Percentiles rank a stretch among this genome's conserved stretches.
Conservation (phyloP, 208 protist genomes). For the Angomonas deanei region DNA sequence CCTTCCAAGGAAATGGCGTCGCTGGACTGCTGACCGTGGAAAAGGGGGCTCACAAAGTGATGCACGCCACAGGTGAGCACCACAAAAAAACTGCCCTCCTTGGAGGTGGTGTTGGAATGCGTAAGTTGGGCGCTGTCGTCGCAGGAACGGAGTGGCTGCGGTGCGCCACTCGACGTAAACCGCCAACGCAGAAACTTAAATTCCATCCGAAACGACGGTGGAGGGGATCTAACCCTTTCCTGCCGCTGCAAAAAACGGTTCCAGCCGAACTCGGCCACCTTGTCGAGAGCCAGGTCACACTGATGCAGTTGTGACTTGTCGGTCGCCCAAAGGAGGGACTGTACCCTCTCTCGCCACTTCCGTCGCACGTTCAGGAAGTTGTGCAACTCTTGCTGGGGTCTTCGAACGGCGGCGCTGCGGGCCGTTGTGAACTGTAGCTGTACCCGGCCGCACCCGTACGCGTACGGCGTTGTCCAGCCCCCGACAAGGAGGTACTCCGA, state of each 20-base stretch:
- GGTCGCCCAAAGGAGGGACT: slow-evolving; percentile 15
- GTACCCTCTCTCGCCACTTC: background rate
- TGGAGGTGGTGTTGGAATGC: too few species aligned
- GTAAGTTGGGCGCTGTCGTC: too few species aligned
- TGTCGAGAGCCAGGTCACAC: slow-evolving; percentile 20
- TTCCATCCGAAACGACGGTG: background rate
- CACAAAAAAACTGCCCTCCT: too few species aligned
- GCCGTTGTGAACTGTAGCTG: background rate
- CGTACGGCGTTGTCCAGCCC: background rate
- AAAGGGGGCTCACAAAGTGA: background rate
- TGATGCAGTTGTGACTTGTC: slow-evolving; percentile 13
- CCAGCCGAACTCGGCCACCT: slow-evolving; percentile 4
- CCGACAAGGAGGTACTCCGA: slow-evolving; percentile 2
- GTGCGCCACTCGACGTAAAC: background rate
- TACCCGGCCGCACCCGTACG: background rate
- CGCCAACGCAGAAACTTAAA: background rate
- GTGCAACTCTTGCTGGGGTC: background rate
- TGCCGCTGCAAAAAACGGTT: background rate
- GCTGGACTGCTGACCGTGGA: background rate
- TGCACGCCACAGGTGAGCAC: too few species aligned
- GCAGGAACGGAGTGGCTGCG: too few species aligned
- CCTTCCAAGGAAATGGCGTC: background rate
- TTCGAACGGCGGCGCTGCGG: background rate
- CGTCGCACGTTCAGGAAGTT: background rate
- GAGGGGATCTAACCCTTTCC: background rate